phyloP scores from a whole-genome alignment of 2,329 filamentous ascomycete genomes.

The Fusarium robinianum region DNA sequence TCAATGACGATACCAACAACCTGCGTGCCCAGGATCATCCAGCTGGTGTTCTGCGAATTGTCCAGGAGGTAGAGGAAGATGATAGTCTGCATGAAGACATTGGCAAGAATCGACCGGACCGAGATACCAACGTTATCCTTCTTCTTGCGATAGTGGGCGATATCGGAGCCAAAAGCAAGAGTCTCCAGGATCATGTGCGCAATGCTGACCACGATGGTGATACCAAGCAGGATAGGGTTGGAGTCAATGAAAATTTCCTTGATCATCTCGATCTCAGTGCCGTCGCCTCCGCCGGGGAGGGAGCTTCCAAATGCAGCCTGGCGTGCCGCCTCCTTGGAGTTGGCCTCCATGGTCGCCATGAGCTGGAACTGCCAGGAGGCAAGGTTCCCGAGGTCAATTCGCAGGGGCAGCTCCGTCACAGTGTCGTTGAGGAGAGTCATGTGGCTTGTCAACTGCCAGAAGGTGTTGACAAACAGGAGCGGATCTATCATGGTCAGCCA shows the following conservation, averaged over 20 bases:
- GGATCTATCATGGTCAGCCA: slow-evolving; percentile 57
- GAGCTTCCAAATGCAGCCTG: slow-evolving; percentile 75
- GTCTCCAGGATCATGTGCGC: slow-evolving; percentile 95
- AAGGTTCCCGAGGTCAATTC: slow-evolving; percentile 81
- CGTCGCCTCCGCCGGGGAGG: slow-evolving; percentile 79
- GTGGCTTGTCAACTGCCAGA: slow-evolving; percentile 92
- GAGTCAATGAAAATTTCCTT: slow-evolving; percentile 95
- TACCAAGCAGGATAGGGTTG: slow-evolving; percentile 84
- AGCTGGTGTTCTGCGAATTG: slow-evolving; percentile 96
- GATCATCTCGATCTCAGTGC: slow-evolving; percentile 93
- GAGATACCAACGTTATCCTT: slow-evolving; percentile 98
- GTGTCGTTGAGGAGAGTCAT: slow-evolving; percentile 94
- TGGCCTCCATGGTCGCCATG: slow-evolving; percentile 82
- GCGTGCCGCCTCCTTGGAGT: slow-evolving; percentile 79
- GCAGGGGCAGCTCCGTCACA: slow-evolving; percentile 77
- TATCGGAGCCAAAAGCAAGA: slow-evolving; percentile 95
- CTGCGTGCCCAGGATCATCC: slow-evolving; percentile 97
- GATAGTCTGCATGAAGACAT: slow-evolving; percentile 94
- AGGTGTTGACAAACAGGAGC: slow-evolving; percentile 89
- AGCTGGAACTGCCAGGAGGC: slow-evolving; percentile 88
- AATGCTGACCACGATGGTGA: slow-evolving; percentile 83
- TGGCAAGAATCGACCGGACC: slow-evolving; percentile 92
- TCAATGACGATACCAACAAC: slow-evolving; percentile 75
- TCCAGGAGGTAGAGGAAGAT: slow-evolving; percentile 98
- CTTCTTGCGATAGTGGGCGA: slow-evolving; percentile 98